phyloP scores from a whole-genome alignment of 2,329 filamentous ascomycete species.

The Colletotrichum magnum region DNA sequence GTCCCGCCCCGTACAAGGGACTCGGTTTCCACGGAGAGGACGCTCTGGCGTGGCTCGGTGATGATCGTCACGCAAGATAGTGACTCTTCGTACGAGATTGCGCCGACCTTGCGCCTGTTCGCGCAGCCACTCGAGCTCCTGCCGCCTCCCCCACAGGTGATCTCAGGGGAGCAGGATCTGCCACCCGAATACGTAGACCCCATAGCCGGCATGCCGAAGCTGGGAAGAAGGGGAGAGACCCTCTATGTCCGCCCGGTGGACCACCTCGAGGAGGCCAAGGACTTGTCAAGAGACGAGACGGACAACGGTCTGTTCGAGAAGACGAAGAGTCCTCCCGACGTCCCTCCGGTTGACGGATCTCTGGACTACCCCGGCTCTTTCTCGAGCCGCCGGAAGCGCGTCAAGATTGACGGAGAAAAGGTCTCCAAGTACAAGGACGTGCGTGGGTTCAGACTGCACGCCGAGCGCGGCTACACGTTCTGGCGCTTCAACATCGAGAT shows the following conservation, averaged over 20 bases:
- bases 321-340: conserved; percentile 67
- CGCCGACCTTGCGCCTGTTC: conserved; percentile 86
- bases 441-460: conserved; percentile 84
- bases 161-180: conserved; percentile 74
- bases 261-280: conserved; percentile 81
- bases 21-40: conserved; percentile 66
- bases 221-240: conserved; percentile 87
- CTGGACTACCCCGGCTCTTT: conserved; percentile 68
- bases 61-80: conserved; percentile 95
- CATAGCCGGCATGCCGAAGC: conserved; percentile 87
- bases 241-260: conserved; percentile 93
- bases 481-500: conserved; percentile 98
- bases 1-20: conserved; percentile 54
- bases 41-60: conserved; percentile 92
- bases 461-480: conserved; percentile 90
- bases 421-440: conserved; percentile 87
- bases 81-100: conserved; percentile 84
- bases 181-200: conserved; percentile 90
- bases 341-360: conserved; percentile 55
- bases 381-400: conserved; percentile 66
- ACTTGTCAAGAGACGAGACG: conserved; percentile 84
- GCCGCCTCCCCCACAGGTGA: conserved; percentile 80
- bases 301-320: conserved; percentile 88
- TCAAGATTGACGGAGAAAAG: conserved; percentile 81
- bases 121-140: conserved; percentile 87